phyloP scores from a whole-genome alignment of 176 grass and related monocot genomes.

The Juncus effusus region DNA sequence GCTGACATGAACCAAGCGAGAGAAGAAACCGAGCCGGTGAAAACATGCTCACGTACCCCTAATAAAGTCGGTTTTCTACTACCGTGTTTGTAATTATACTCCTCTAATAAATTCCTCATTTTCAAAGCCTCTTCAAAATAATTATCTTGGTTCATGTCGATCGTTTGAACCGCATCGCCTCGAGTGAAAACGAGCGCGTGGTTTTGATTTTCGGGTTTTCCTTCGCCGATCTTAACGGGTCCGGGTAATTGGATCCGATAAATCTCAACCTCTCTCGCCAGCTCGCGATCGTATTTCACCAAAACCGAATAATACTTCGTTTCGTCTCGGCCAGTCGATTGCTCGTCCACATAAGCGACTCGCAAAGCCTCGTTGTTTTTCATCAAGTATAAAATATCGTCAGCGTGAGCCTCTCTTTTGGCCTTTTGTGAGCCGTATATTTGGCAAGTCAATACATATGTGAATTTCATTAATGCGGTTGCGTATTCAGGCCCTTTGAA shows the following conservation, averaged over 20 bases:
- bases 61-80: slow-evolving; percentile 75
- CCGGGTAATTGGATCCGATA: slow-evolving; percentile 89
- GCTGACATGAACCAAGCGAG: slow-evolving; percentile 99
- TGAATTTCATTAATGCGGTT: slow-evolving; percentile 88
- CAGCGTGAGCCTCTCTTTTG: slow-evolving; percentile 63
- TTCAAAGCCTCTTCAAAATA: slow-evolving; percentile 98
- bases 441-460: slow-evolving; percentile 89
- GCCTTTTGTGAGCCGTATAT: slow-evolving; percentile 92
- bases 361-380: slow-evolving; percentile 86
- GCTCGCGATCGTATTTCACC: slow-evolving; percentile 74
- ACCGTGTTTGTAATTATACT: slow-evolving; percentile 69
- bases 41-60: slow-evolving; percentile 92
- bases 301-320: slow-evolving; percentile 82
- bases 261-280: slow-evolving; percentile 79
- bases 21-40: slow-evolving; percentile 95
- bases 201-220: slow-evolving; percentile 98
- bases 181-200: slow-evolving; percentile 95
- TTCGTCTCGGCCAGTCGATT: slow-evolving; percentile 28
- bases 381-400: slow-evolving; percentile 86
- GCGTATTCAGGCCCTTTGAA: slow-evolving; percentile 89
- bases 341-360: slow-evolving; percentile 95
- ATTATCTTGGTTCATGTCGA: slow-evolving; percentile 99
- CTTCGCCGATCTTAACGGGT: slow-evolving; percentile 81
- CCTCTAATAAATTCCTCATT: slow-evolving; percentile 93
- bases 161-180: slow-evolving; percentile 86